Evolutionary conservation across 768 basidiomycete genomes (phyloP).

Genomic region (Hortiboletus campestris): DNA sequence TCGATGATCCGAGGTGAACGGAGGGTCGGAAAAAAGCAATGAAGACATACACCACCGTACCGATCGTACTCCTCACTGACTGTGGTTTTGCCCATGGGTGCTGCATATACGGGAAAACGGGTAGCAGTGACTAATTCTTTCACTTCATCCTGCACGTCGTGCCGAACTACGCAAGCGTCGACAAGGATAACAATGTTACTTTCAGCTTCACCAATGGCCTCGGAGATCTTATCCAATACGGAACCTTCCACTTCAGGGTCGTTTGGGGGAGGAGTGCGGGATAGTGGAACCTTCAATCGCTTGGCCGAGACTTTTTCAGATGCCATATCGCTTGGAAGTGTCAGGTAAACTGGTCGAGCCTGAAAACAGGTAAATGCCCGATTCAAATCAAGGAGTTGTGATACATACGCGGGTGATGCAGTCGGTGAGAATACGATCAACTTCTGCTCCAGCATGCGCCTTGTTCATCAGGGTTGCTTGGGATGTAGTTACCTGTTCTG

Average conservation of each 20-base stretch:
- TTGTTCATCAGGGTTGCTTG: constrained; percentile 59
- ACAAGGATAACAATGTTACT: constrained; percentile 70
- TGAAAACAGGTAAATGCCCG: constrained; percentile 23
- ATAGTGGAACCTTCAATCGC: constrained; percentile 59
- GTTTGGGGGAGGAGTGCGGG: constrained; percentile 48
- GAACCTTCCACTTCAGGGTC: constrained; percentile 59
- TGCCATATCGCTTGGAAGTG: constrained; percentile 82
- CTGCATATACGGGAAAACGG: constrained; percentile 68
- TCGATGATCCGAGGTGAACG: background rate
- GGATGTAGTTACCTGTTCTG: constrained; percentile 69
- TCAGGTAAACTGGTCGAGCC: constrained; percentile 86
- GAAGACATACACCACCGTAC: constrained; percentile 70
- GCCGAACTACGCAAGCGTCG: constrained; percentile 79
- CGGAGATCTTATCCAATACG: constrained; percentile 71
- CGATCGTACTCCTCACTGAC: constrained; percentile 68
- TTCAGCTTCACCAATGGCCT: constrained; percentile 57
- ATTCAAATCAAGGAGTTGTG: background rate
- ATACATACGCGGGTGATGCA: constrained; percentile 54
- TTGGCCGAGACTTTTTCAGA: constrained; percentile 62
- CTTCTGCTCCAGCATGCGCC: constrained; percentile 58
- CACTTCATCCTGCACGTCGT: constrained; percentile 61
- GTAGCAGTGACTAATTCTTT: constrained; percentile 62
- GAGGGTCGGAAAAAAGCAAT: background rate
- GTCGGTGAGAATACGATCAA: constrained; percentile 75
- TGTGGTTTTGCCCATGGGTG: constrained; percentile 81